Percentiles rank a stretch among this genome's conserved stretches.
Conservation (phyloP, 345 rosid genomes). For the Camelina laxa region DNA sequence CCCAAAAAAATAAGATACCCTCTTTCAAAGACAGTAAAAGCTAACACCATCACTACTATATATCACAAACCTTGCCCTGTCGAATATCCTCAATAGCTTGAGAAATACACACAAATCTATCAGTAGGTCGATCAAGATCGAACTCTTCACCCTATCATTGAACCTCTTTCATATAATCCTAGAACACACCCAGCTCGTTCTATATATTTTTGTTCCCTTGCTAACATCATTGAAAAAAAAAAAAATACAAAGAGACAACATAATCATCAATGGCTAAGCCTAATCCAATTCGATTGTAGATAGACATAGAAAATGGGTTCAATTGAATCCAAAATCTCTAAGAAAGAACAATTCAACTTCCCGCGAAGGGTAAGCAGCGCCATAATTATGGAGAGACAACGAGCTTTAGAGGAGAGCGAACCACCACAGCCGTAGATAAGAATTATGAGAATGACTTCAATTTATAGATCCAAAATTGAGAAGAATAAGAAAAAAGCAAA, state of each 20-base stretch:
- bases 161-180: conserved; percentile 22
- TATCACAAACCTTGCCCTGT: conserved; percentile 65
- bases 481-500: no score
- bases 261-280: not conserved
- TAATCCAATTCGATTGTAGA: not conserved
- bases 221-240: conserved; percentile 22
- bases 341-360: not conserved
- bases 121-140: conserved; percentile 67
- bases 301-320: not conserved
- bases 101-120: conserved; percentile 64
- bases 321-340: not conserved
- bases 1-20: not conserved
- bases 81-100: conserved; percentile 83
- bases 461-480: no score
- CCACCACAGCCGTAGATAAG: conserved; percentile 3
- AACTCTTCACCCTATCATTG: conserved; percentile 58
- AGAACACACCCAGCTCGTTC: conserved; percentile 23
- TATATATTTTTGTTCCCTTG: not conserved
- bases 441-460: no score
- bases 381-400: conserved; percentile 29
- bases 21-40: conserved; percentile 3
- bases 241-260: not conserved
- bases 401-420: conserved; percentile 15
- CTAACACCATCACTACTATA: conserved; percentile 3
- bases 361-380: conserved; percentile 10